Evolutionary conservation across 2,329 filamentous ascomycete genomes (phyloP).

Genomic region (Phialophora verrucosa): DNA sequence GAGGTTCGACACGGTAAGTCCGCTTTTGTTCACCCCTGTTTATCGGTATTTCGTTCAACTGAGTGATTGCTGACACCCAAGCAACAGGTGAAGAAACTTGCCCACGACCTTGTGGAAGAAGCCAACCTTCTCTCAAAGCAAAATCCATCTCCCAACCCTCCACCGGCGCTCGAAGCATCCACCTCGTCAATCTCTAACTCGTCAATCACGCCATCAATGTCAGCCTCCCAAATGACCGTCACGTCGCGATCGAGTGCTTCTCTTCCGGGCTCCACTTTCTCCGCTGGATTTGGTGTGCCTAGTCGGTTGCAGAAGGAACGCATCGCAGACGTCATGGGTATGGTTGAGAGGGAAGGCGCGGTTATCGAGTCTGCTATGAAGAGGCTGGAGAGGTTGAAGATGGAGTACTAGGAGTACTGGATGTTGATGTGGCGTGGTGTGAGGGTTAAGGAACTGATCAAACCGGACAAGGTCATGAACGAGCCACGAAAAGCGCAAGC

Average conservation of each 20-base stretch:
- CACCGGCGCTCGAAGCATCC: slow-evolving; percentile 16
- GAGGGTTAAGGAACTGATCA: not conserved
- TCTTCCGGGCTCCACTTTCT: slow-evolving; percentile 1
- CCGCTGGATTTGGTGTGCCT: slow-evolving; percentile 24
- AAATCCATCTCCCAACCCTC: slow-evolving; percentile 25
- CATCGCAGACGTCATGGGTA: slow-evolving; percentile 55
- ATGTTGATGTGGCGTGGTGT: slow-evolving; percentile 3
- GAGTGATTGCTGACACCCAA: not conserved
- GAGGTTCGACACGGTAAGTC: slow-evolving; percentile 50
- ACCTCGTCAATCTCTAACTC: slow-evolving; percentile 24
- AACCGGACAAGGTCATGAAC: not conserved
- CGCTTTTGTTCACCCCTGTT: not conserved
- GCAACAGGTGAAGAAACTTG: slow-evolving; percentile 49
- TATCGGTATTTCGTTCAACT: not conserved
- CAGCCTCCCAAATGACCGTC: slow-evolving; percentile 36
- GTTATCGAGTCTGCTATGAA: slow-evolving; percentile 39
- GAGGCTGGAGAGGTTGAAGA: slow-evolving; percentile 34
- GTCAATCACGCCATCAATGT: slow-evolving; percentile 24
- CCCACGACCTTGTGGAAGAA: slow-evolving; percentile 47
- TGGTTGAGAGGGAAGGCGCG: slow-evolving; percentile 55
- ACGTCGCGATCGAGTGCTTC: slow-evolving; percentile 37
- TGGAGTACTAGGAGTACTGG: slow-evolving; percentile 32
- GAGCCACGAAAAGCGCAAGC: not conserved
- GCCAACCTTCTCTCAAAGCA: slow-evolving; percentile 44
- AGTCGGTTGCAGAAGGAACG: slow-evolving; percentile 51